phyloP scores from a whole-genome alignment of 257 asterid species.

The Solanum stenotomum region DNA sequence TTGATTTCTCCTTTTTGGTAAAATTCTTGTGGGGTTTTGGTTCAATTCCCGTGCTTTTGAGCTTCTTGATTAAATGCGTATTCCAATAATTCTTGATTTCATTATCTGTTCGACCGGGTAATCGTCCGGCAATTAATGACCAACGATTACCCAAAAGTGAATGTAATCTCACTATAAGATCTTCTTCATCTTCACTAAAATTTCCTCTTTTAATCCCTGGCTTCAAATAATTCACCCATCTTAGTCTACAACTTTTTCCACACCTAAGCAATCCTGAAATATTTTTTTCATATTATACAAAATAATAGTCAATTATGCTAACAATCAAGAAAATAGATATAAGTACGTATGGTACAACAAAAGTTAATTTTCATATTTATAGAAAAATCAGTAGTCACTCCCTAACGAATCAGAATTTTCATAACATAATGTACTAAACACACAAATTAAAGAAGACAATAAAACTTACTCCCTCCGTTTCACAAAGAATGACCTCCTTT shows the following conservation, averaged over 20 bases:
- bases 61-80: conserved; percentile 46
- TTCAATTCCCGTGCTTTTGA: conserved; percentile 9
- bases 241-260: conserved; percentile 68
- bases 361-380: not conserved
- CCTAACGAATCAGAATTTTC: not conserved
- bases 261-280: conserved; percentile 51
- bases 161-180: conserved; percentile 53
- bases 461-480: too few species aligned
- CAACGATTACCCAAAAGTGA: conserved; percentile 64
- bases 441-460: not conserved
- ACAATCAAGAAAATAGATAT: not conserved
- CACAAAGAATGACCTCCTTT: too few species aligned
- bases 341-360: not conserved
- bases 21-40: conserved; percentile 5
- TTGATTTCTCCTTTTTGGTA: not conserved
- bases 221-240: conserved; percentile 78
- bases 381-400: not conserved
- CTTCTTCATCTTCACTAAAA: conserved; percentile 52
- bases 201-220: conserved; percentile 72
- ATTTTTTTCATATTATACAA: not conserved
- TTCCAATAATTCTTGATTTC: conserved; percentile 77
- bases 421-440: not conserved
- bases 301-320: not conserved
- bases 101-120: conserved; percentile 79
- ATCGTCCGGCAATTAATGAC: conserved; percentile 68